Evolutionary conservation across 2,329 filamentous ascomycete genomes (phyloP), one percentile per base, ranked within the genome.

Genomic region (Botrytis galanthina): DNA sequence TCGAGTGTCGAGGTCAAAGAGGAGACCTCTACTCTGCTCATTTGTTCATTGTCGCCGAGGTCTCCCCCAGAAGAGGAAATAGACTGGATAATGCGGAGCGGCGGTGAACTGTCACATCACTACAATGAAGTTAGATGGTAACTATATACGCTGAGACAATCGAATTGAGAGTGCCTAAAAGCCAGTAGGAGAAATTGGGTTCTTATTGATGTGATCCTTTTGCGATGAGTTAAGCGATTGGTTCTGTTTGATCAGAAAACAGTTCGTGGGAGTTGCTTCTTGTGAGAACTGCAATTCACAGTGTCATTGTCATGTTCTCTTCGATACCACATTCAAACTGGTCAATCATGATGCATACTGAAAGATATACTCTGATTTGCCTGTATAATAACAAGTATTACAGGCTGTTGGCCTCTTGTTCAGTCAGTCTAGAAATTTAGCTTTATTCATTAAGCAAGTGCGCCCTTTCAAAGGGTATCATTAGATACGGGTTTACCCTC

Each of bases 301-400:
- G 26, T 44, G 26, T n/a, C 39, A 54, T 18, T 0, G 3, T 29
- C 6, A 18, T n/a, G 5, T 16, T 18, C 3, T n/a, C 29, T 9
- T 9, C 51, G 1, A 29, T 57, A 3, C 1, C 5, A 18, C 3
- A 29, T 57, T 29, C 51, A 57, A 16, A 0, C 12, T 4, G 3
- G 6, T 57, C 14, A 51, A n/a, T 8, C 51, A 18, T 18, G n/a
- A 29, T 29, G 51, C 6, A 18, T 57, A 3, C 14, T 29, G 2
- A 8, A 29, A 9, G 6, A 16, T 29, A 2, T 3, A 29, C 6
- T 4, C 6, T 18, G 0, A 18, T 29, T 1, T 1, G 1, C 8
- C 2, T 4, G 14, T 29, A n/a, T 29, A 18, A 29, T 8, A 18
- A 8, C 5, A 1, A 57, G 6, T 18, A 29, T 4, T 1, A 4